Conservation (phyloP, 2,329 filamentous ascomycete genomes). For the Ciborinia camelliae region DNA sequence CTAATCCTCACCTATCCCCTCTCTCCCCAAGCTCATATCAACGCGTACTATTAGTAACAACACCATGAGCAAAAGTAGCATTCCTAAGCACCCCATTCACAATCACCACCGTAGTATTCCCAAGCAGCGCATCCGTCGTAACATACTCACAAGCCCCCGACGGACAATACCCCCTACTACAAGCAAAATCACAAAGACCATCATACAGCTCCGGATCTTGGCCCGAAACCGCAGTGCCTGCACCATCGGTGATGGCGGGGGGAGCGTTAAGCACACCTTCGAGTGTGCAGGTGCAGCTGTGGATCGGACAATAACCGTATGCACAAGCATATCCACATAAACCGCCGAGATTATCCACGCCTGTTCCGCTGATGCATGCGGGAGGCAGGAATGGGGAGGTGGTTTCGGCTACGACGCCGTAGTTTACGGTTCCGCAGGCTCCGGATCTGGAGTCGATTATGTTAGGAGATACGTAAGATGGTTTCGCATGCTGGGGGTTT, state of each 20-base stretch:
- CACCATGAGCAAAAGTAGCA: no score
- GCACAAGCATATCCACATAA: not conserved
- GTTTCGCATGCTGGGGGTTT: no score
- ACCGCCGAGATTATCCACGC: not conserved
- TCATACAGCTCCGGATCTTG: not conserved
- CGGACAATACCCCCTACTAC: slow-evolving; percentile 18
- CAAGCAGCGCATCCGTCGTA: not conserved
- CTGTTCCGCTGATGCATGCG: not conserved
- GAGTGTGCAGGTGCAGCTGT: not conserved
- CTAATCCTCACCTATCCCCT: no score
- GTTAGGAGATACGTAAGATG: no score
- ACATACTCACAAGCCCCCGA: slow-evolving; percentile 25
- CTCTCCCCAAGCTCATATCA: no score
- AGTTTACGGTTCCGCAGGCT: not conserved
- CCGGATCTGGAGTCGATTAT: not conserved
- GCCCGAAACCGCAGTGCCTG: not conserved
- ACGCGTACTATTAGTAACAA: not conserved
- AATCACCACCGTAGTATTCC: not conserved
- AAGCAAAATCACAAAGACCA: not conserved
- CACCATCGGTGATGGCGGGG: not conserved
- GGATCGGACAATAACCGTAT: not conserved
- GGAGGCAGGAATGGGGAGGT: not conserved
- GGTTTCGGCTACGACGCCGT: not conserved
- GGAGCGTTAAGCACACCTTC: not conserved
- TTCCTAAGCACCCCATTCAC: not conserved